Evolutionary conservation across 73 alveolate genomes (phyloP), one percentile per base, ranked within the genome.

Genomic region (Halteria grandinella): DNA sequence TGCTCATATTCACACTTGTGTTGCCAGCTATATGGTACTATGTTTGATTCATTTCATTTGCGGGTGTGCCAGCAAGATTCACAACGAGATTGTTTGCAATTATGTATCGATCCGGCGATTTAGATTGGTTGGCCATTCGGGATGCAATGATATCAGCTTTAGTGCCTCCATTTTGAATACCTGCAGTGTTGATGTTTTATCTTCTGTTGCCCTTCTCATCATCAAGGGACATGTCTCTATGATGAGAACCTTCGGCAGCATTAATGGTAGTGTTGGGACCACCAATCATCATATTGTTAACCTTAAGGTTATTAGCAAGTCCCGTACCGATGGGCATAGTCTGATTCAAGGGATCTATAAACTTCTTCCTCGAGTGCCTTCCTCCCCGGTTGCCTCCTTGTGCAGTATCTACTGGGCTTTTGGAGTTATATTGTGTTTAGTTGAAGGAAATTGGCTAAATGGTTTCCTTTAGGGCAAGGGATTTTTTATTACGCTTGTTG

Each of bases 221-320:
- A 12, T 60, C 77, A 1, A 60, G 60, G n/a, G 77, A 60, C 77
- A 60, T 60, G 27, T 60, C 77, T 60, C 77, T 60, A 21, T 32
- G 28, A 23, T 60, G 57, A 12, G 50, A 10, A 11, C 50, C 15
- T 10, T 60, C 43, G 24, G 37, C 17, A 39, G 10, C 17, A 5
- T 36, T 6, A 37, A 15, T 5, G 2, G 18, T 59, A 8, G 24
- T 37, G 12, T 7, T 37, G 8, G 10, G 6, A 5, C 33, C 1
- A 29, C 37, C 37, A 29, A 40, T 59, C 7, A 60, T 32, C 77
- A 60, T 60, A 21, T 60, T 60, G 28, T 60, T 60, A 1, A 60
- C 34, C 27, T 60, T 60, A 36, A 59, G 55, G n/a, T n/a, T n/a
- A n/a, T n/a, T n/a, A n/a, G n/a, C n/a, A n/a, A n/a, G n/a, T 25